A percentile compares a stretch with the other conserved stretches of the same genome.
Evolutionary conservation across 352 stramenopile species (phyloP).

Genomic region (Phytophthora meadii): DNA sequence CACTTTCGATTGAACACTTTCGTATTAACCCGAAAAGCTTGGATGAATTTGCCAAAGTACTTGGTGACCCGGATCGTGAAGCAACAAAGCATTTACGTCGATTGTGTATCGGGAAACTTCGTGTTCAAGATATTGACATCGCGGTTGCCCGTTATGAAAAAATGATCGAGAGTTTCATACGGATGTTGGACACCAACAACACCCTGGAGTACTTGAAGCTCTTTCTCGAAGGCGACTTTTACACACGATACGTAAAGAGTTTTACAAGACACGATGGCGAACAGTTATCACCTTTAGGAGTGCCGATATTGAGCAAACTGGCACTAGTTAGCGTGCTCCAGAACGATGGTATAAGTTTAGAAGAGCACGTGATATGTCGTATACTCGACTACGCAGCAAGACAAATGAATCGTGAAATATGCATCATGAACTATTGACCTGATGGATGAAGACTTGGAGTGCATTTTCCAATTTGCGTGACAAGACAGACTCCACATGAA

Average conservation of each 20-base stretch:
- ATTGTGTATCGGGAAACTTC: constrained; percentile 23
- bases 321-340: constrained; percentile 13
- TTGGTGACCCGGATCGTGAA: constrained; percentile 16
- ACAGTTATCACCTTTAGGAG: constrained; percentile 3
- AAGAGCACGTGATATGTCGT: constrained; percentile 1
- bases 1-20: constrained; percentile 31
- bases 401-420: constrained; percentile 18
- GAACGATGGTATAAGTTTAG: neutral
- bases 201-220: constrained; percentile 26
- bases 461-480: neutral
- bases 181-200: constrained; percentile 25
- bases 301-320: constrained; percentile 8
- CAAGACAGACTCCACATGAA: neutral
- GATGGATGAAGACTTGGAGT: neutral
- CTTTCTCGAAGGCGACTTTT: constrained; percentile 22
- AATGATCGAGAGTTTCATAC: constrained; percentile 19
- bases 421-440: constrained; percentile 32
- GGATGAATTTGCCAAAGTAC: constrained; percentile 23
- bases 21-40: constrained; percentile 20
- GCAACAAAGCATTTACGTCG: constrained; percentile 11
- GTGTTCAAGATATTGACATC: constrained; percentile 22
- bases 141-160: constrained; percentile 17
- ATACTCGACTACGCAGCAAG: constrained; percentile 27
- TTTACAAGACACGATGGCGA: constrained; percentile 18
- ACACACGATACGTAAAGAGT: constrained; percentile 13